Percentiles rank a stretch among this genome's conserved stretches.
These are phyloP conservation scores for Suillus discolor DNA, from an alignment of 768 basidiomycete genomes.

Conservation along the genomic window DNA sequence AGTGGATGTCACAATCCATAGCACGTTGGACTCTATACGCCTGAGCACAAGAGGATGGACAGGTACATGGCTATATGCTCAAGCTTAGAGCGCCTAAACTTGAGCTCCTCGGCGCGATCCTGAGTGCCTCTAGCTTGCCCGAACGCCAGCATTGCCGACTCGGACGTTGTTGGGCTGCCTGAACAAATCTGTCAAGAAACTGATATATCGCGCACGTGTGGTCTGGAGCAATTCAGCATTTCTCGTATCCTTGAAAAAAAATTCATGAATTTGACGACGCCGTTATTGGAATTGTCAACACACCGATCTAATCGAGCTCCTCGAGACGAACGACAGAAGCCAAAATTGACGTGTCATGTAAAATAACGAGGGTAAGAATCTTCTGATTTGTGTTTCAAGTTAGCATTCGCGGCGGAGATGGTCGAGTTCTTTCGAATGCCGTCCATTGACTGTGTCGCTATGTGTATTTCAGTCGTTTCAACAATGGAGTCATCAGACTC, in stretches of 20 bases:
- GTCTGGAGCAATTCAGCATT: slow-evolving; percentile 40
- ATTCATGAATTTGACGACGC: neutral
- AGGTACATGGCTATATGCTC: slow-evolving; percentile 44
- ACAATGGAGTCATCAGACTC: slow-evolving; percentile 14
- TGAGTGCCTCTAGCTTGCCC: slow-evolving; percentile 64
- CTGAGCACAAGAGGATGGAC: neutral
- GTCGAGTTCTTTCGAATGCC: neutral
- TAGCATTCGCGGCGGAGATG: neutral
- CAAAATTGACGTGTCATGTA: slow-evolving; percentile 64
- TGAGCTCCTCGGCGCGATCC: slow-evolving; percentile 79
- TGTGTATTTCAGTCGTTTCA: neutral
- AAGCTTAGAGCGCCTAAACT: slow-evolving; percentile 63
- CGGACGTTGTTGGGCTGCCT: slow-evolving; percentile 44
- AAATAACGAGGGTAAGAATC: slow-evolving; percentile 69
- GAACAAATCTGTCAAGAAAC: slow-evolving; percentile 43
- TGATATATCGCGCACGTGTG: slow-evolving; percentile 45
- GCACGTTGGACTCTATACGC: slow-evolving; percentile 72
- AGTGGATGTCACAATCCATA: slow-evolving; percentile 77
- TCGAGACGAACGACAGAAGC: slow-evolving; percentile 59
- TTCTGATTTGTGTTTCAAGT: slow-evolving; percentile 35
- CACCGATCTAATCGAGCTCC: slow-evolving; percentile 57
- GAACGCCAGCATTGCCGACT: slow-evolving; percentile 47
- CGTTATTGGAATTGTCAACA: slow-evolving; percentile 20
- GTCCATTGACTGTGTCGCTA: neutral
- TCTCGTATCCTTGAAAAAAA: slow-evolving; percentile 43